Percentiles rank a stretch among this genome's conserved stretches.
Evolutionary conservation across 2,329 filamentous ascomycete genomes (phyloP).

Genomic region (Colletotrichum kahawae): DNA sequence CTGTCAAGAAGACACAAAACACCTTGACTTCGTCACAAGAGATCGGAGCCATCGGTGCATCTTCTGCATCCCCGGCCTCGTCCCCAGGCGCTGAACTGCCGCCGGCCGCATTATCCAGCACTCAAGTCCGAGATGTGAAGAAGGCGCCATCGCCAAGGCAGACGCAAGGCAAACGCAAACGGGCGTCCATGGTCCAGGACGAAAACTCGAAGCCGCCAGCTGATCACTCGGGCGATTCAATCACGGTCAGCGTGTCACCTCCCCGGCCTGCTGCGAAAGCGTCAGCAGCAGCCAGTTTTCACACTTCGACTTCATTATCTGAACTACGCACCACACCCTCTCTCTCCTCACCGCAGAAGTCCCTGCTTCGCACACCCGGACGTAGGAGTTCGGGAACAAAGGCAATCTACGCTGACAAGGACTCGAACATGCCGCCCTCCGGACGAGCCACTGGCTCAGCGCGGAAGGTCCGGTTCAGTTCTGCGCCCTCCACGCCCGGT

Average conservation of each 20-base stretch:
- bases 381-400: not conserved
- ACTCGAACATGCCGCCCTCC: not conserved
- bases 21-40: not conserved
- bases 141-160: not conserved
- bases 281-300: not conserved
- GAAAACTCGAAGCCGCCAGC: not conserved
- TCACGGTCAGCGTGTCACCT: not conserved
- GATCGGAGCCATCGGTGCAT: not conserved
- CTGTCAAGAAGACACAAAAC: not conserved
- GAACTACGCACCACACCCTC: not conserved
- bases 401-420: not conserved
- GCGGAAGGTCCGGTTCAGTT: constrained; percentile 8
- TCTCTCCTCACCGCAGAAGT: not conserved
- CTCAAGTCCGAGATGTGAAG: not conserved
- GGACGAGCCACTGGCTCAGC: not conserved
- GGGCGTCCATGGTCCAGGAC: not conserved
- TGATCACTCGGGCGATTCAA: not conserved
- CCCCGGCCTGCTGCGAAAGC: not conserved
- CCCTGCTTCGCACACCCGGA: not conserved
- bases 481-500: not conserved
- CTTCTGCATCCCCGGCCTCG: not conserved
- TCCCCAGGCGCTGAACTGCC: not conserved
- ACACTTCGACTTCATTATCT: constrained; percentile 3
- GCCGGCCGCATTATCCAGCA: not conserved
- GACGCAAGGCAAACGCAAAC: not conserved